A percentile compares a stretch with the other conserved stretches of the same genome.
phyloP scores from a whole-genome alignment of 768 basidiomycete species.

The Infundibulicybe gibba region DNA sequence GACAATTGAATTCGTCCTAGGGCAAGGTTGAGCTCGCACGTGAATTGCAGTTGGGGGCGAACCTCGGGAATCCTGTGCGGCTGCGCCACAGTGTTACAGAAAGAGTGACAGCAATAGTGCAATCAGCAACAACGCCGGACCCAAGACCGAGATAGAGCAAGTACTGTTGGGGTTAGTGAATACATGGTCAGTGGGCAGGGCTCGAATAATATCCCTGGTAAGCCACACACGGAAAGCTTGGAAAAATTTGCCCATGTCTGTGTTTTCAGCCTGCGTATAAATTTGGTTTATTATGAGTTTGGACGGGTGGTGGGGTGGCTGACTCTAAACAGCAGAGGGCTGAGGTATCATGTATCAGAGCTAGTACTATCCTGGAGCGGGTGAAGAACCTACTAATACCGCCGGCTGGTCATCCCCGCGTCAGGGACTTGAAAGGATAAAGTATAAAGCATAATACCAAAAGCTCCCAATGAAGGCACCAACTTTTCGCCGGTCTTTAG shows the following conservation, averaged over 20 bases:
- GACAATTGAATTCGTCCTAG: slow-evolving; percentile 41
- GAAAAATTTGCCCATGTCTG: slow-evolving; percentile 20
- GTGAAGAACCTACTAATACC: slow-evolving; percentile 11
- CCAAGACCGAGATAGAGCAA: slow-evolving; percentile 26
- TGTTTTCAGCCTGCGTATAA: slow-evolving; percentile 16
- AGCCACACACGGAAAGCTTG: slow-evolving; percentile 23
- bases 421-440: background rate
- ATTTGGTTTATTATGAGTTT: too few species aligned
- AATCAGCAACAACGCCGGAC: slow-evolving; percentile 35
- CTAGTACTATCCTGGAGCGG: background rate
- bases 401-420: slow-evolving; percentile 4
- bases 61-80: slow-evolving; percentile 26
- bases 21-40: background rate
- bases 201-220: too few species aligned
- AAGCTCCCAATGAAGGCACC: slow-evolving; percentile 10
- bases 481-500: slow-evolving; percentile 1
- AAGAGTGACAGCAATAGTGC: slow-evolving; percentile 32
- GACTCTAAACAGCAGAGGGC: background rate
- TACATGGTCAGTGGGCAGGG: background rate
- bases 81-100: slow-evolving; percentile 26
- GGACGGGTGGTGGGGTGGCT: slow-evolving; percentile 18
- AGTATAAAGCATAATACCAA: slow-evolving; percentile 9
- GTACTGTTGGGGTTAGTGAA: slow-evolving; percentile 12
- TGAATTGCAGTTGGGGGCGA: background rate
- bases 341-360: too few species aligned